phyloP scores from a whole-genome alignment of 169 alveolate genomes.

The Plasmodium cynomolgi region DNA sequence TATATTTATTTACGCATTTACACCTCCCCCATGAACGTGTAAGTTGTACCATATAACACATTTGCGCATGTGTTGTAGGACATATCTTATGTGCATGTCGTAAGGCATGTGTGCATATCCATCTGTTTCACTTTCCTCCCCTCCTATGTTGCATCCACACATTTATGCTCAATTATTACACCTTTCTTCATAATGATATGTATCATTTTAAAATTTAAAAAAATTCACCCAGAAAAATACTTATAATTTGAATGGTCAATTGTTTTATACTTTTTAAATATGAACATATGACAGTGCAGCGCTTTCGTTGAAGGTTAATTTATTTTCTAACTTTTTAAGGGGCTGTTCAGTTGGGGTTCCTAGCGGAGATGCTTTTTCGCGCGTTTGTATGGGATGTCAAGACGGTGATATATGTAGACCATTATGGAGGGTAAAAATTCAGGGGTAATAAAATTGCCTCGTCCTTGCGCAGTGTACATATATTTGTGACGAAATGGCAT shows the following conservation, averaged over 20 bases:
- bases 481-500: background rate
- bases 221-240: constrained; percentile 11
- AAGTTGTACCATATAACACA: background rate
- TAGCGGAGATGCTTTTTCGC: background rate
- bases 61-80: background rate
- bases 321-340: background rate
- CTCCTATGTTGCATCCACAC: background rate
- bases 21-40: background rate
- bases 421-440: background rate
- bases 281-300: constrained; percentile 3
- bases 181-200: constrained; percentile 10
- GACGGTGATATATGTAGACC: background rate
- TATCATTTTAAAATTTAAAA: constrained; percentile 28
- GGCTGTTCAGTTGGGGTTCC: background rate
- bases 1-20: background rate
- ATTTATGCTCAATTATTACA: background rate
- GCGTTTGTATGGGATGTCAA: background rate
- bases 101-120: background rate
- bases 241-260: constrained; percentile 54
- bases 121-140: background rate
- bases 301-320: constrained; percentile 1
- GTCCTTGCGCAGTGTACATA: background rate
- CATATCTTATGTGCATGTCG: background rate
- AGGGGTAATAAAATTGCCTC: background rate
- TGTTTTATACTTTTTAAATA: constrained; percentile 9